Conservation (phyloP, 768 basidiomycete species). For the Russula lepida region DNA sequence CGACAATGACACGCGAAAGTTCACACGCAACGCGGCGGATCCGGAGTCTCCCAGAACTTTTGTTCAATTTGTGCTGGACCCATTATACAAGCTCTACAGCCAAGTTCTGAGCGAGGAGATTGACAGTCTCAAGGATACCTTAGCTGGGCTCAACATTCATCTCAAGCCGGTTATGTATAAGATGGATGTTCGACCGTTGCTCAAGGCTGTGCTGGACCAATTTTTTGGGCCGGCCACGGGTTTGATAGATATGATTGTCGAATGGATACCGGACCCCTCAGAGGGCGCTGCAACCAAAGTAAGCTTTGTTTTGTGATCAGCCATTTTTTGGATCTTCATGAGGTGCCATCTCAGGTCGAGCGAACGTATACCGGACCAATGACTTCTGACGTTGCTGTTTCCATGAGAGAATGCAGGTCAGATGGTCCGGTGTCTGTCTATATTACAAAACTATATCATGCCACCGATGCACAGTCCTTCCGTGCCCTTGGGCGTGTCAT, state of each 20-base stretch:
- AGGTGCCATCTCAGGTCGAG: constrained; percentile 45
- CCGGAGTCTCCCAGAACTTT: constrained; percentile 78
- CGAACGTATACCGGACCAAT: constrained; percentile 85
- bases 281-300: constrained; percentile 56
- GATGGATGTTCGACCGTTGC: constrained; percentile 93
- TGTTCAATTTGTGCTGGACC: constrained; percentile 92
- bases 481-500: constrained; percentile 91
- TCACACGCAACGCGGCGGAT: constrained; percentile 77
- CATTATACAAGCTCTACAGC: constrained; percentile 94
- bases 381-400: constrained; percentile 62
- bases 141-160: constrained; percentile 67
- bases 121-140: constrained; percentile 74
- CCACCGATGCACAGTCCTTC: constrained; percentile 94
- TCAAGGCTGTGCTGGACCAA: constrained; percentile 89
- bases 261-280: constrained; percentile 80
- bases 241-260: constrained; percentile 84
- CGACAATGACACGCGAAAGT: constrained; percentile 75
- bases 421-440: constrained; percentile 90
- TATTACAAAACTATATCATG: constrained; percentile 90
- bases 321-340: constrained; percentile 5
- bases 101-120: constrained; percentile 92
- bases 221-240: constrained; percentile 92
- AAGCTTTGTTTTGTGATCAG: background rate
- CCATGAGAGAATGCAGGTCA: constrained; percentile 78
- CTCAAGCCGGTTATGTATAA: constrained; percentile 94